Percentiles rank a stretch among this genome's conserved stretches.
phyloP scores from a whole-genome alignment of 2,329 filamentous ascomycete genomes.

The Colletotrichum australisinense region DNA sequence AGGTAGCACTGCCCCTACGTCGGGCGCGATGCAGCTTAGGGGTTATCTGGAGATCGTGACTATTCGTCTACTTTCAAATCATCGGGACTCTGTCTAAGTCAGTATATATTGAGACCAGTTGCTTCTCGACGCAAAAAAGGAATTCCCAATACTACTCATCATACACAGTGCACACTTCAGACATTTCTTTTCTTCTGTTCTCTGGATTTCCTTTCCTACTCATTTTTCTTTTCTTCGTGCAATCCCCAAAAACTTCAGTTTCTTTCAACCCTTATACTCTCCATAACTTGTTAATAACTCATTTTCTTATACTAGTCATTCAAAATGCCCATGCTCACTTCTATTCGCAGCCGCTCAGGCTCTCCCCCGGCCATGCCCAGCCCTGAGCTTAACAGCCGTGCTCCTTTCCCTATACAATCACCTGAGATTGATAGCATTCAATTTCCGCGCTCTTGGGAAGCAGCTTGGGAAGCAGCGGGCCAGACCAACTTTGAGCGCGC shows the following conservation, averaged over 20 bases:
- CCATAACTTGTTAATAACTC: too few species aligned
- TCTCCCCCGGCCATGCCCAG: neutral
- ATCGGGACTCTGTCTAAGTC: neutral
- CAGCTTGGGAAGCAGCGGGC: slow-evolving; percentile 18
- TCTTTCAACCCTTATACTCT: neutral
- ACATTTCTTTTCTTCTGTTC: neutral
- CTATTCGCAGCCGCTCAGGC: neutral
- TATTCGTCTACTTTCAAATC: neutral
- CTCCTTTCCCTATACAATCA: neutral
- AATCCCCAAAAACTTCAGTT: neutral
- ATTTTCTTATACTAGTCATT: too few species aligned
- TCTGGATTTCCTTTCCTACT: neutral
- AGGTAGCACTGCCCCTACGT: neutral
- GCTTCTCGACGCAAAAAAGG: neutral
- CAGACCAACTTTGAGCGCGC: slow-evolving; percentile 43
- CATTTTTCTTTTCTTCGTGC: neutral
- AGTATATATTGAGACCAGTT: neutral
- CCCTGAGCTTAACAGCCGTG: neutral
- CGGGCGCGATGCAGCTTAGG: neutral
- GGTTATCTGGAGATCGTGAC: neutral
- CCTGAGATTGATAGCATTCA: slow-evolving; percentile 2
- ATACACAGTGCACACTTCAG: neutral
- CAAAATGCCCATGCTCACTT: neutral
- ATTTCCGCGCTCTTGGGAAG: slow-evolving; percentile 14
- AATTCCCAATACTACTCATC: neutral